These are phyloP conservation scores for Leccinum disarticulatum DNA, from an alignment of 768 basidiomycete species.

Conservation along the genomic window DNA sequence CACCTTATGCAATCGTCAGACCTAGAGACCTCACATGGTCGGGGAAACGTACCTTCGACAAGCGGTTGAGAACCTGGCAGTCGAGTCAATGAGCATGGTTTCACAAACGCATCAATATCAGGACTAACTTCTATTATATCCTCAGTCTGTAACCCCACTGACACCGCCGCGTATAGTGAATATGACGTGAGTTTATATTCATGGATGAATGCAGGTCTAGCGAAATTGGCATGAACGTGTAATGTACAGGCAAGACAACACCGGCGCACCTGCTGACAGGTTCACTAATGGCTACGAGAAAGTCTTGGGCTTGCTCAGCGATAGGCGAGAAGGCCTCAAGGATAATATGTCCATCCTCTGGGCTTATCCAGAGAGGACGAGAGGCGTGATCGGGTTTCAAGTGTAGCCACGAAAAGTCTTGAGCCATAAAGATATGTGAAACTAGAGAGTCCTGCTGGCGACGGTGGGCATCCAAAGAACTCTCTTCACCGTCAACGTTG, in stretches of 20 bases:
- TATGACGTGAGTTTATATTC: slow-evolving; percentile 99
- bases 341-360: slow-evolving; percentile 89
- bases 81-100: slow-evolving; percentile 34
- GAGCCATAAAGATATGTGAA: slow-evolving; percentile 80
- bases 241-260: slow-evolving; percentile 29
- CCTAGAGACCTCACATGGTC: slow-evolving; percentile 2
- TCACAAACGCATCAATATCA: slow-evolving; percentile 15
- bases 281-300: slow-evolving; percentile 96
- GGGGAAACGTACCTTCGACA: slow-evolving; percentile 57
- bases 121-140: slow-evolving; percentile 93
- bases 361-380: slow-evolving; percentile 95
- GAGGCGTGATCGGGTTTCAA: slow-evolving; percentile 90
- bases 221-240: slow-evolving; percentile 14
- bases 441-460: slow-evolving; percentile 74
- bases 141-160: slow-evolving; percentile 95
- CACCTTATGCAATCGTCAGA: slow-evolving; percentile 50
- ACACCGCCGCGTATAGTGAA: slow-evolving; percentile 97
- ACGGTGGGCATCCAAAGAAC: slow-evolving; percentile 62
- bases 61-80: slow-evolving; percentile 69
- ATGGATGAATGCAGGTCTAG: slow-evolving; percentile 94
- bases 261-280: slow-evolving; percentile 91
- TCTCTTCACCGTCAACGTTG: slow-evolving; percentile 40
- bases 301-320: slow-evolving; percentile 97
- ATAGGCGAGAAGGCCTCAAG: slow-evolving; percentile 98
- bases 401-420: slow-evolving; percentile 84